These are phyloP conservation scores for Globisporangium cystogenes DNA, from an alignment of 352 stramenopile genomes.

Conservation along the genomic window DNA sequence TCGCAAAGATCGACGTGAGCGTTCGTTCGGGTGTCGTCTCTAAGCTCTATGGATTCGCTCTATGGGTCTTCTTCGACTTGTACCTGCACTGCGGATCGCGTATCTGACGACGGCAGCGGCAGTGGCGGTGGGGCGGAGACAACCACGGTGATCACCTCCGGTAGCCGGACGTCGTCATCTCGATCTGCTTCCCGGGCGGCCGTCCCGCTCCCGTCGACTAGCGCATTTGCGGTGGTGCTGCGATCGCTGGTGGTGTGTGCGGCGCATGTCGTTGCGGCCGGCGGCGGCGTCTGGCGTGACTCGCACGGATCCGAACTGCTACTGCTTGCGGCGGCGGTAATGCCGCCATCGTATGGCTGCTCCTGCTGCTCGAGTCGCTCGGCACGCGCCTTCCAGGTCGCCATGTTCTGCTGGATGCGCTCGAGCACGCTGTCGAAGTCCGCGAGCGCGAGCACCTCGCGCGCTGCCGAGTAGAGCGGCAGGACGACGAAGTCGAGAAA, in stretches of 20 bases:
- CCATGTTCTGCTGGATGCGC: conserved; percentile 38
- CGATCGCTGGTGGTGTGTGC: not conserved
- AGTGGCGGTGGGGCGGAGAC: not conserved
- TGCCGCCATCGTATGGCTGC: not conserved
- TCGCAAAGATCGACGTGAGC: too few species aligned
- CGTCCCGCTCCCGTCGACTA: not conserved
- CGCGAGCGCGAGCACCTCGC: conserved; percentile 38
- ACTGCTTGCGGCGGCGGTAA: not conserved
- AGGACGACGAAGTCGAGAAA: conserved; percentile 75
- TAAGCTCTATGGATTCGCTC: too few species aligned
- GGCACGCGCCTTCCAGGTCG: conserved; percentile 30
- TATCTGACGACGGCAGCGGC: too few species aligned
- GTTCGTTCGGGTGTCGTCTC: too few species aligned
- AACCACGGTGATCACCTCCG: not conserved
- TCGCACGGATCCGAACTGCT: not conserved
- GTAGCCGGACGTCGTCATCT: not conserved
- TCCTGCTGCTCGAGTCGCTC: conserved; percentile 11
- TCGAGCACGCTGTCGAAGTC: conserved; percentile 44
- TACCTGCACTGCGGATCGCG: not conserved
- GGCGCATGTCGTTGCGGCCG: too few species aligned
- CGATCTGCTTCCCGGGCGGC: not conserved
- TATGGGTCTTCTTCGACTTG: too few species aligned
- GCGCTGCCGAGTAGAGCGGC: conserved; percentile 46
- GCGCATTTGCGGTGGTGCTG: not conserved
- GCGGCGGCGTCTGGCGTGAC: not conserved